These are phyloP conservation scores for Deinandra increscens DNA, from an alignment of 129 eudicot genomes.

Conservation along the genomic window DNA sequence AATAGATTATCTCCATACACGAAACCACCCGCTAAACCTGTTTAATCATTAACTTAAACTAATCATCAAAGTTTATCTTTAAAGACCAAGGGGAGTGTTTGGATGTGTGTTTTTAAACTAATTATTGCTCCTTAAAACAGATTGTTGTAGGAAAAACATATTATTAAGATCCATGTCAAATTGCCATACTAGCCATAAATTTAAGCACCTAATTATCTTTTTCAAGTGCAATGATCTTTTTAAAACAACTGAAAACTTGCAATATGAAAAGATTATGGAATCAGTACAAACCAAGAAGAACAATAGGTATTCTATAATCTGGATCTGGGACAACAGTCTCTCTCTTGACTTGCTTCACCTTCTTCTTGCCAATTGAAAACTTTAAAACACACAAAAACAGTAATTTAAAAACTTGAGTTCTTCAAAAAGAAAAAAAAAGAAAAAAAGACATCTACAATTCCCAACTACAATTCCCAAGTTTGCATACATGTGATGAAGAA, in stretches of 20 bases:
- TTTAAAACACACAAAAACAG: constrained; percentile 1
- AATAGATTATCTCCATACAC: constrained; percentile 65
- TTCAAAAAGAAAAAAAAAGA: constrained; percentile 4
- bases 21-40: constrained; percentile 82
- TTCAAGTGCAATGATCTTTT: background rate
- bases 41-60: constrained; percentile 1
- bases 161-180: background rate
- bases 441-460: background rate
- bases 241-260: background rate
- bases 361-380: constrained; percentile 53
- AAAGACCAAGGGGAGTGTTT: background rate
- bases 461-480: background rate
- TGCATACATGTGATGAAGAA: constrained; percentile 12
- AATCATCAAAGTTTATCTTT: background rate
- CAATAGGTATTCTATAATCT: constrained; percentile 89
- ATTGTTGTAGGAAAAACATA: background rate
- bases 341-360: constrained; percentile 53
- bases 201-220: constrained; percentile 7
- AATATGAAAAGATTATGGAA: constrained; percentile 2
- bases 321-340: constrained; percentile 81
- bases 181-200: background rate
- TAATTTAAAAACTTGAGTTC: background rate
- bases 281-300: constrained; percentile 62
- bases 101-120: background rate
- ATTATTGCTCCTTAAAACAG: background rate